Base-by-base conservation (phyloP, 2,329 filamentous ascomycete genomes). In the Sclerotinia trifoliorum region DNA sequence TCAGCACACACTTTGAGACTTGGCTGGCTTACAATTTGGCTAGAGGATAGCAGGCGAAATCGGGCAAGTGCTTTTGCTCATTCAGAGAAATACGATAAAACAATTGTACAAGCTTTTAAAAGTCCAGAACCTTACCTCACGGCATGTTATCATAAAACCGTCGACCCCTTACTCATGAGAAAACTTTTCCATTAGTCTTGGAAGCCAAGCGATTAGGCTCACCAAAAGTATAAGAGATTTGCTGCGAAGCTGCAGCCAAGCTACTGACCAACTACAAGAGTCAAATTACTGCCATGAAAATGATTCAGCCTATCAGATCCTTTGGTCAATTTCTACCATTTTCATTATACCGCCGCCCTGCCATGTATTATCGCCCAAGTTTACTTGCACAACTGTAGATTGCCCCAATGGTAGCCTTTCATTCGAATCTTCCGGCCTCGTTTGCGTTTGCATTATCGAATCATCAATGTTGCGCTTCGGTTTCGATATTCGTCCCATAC, bases 391-490 rank as follows among this genome's bases (percentile, higher is more conserved):
- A 46, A 26, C 11, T n/a, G 39, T 46, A 46, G 42, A 60, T 46
- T 60, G 57, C 19, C 24, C 24, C 57, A 13, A 26, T 15, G 26
- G n/a, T 32, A 46, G 29, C 10, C 24, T 32, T 26, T 60, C 57
- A 44, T 21, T 44, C 42, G 57, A 60, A 29, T 46, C 57, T 5
- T n/a, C 42, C 42, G 42, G 19, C 42, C 24, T 44, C 17, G 39
- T n/a, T 46, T 60, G 57, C 29, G 61, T 64, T 52, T 24, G 21
- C 29, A 54, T 24, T 19, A 54, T 64, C n/a, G 61, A 64, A 54
- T 54, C 46, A 24, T 64, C 46, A 17, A 35, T 51, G 8, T 49
- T 54, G 26, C 49, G 44, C 29, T 49, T 49, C 21, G 29, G 61
- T 26, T 24, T 54, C 19, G 26, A 54, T 21, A 54, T 52, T 24